Conservation (phyloP, 2,329 filamentous ascomycete species). For the Hymenotorrendiella dingleyae region DNA sequence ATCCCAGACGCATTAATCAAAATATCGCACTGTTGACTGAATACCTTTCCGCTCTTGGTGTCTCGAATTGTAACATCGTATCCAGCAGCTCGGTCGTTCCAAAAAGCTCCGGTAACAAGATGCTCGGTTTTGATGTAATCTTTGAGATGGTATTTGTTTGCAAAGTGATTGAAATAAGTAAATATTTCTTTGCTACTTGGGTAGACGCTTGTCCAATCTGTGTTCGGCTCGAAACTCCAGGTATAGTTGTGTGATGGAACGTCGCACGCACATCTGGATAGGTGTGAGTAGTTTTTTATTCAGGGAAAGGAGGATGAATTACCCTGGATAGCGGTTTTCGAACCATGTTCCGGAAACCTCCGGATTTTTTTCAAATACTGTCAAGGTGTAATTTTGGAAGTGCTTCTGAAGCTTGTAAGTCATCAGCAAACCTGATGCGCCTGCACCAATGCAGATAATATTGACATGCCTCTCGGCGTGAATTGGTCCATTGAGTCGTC, state of each 20-base stretch:
- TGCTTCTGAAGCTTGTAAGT: slow-evolving; percentile 43
- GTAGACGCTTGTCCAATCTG: slow-evolving; percentile 50
- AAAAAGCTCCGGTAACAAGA: slow-evolving; percentile 43
- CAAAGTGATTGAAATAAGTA: slow-evolving; percentile 45
- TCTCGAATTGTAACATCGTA: slow-evolving; percentile 41
- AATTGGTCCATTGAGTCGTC: slow-evolving; percentile 13
- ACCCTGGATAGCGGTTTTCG: slow-evolving; percentile 43
- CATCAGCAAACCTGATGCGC: slow-evolving; percentile 40
- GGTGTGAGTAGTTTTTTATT: slow-evolving; percentile 32
- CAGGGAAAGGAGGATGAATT: slow-evolving; percentile 8
- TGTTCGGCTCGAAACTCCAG: slow-evolving; percentile 52
- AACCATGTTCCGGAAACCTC: slow-evolving; percentile 45
- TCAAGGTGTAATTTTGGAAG: slow-evolving; percentile 36
- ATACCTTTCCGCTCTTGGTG: slow-evolving; percentile 28
- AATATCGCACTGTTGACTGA: slow-evolving; percentile 17
- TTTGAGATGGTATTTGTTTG: slow-evolving; percentile 47
- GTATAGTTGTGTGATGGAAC: slow-evolving; percentile 50
- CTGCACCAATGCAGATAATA: slow-evolving; percentile 41
- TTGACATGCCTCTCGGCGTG: slow-evolving; percentile 19
- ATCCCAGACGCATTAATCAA: slow-evolving; percentile 19
- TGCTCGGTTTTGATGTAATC: slow-evolving; percentile 52
- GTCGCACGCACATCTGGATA: slow-evolving; percentile 44
- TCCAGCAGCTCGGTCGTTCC: slow-evolving; percentile 44
- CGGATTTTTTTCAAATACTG: slow-evolving; percentile 43
- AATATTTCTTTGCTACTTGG: slow-evolving; percentile 52